Conservation (phyloP, 2,329 filamentous ascomycete species). For the Aotearoamyces nothofagi region DNA sequence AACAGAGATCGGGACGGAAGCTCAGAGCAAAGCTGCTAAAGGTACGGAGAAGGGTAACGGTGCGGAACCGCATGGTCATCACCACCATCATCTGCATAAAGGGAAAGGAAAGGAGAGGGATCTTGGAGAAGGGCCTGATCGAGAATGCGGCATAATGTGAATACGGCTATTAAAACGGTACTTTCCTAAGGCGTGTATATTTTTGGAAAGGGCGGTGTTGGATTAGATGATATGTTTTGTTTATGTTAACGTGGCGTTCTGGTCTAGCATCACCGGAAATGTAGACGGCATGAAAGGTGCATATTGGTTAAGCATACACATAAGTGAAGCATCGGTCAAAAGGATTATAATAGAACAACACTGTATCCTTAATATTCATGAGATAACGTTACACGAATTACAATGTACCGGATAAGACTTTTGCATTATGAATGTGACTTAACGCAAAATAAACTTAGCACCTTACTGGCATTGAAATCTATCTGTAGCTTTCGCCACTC, state of each 20-base stretch:
- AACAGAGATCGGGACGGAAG: background rate
- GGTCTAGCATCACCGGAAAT: background rate
- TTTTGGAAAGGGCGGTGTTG: too few species aligned
- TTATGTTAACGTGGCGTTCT: conserved; percentile 1
- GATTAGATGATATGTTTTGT: background rate
- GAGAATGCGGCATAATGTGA: conserved; percentile 1
- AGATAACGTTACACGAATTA: background rate
- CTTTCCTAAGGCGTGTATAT: too few species aligned
- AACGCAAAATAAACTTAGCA: too few species aligned
- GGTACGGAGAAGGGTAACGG: conserved; percentile 1
- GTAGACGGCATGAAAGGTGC: background rate
- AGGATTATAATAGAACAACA: background rate
- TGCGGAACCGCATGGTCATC: background rate
- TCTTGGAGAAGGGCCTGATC: background rate
- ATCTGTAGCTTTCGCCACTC: too few species aligned
- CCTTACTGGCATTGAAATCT: too few species aligned
- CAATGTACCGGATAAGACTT: background rate
- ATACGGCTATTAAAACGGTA: too few species aligned
- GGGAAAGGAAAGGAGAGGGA: background rate
- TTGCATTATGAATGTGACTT: background rate
- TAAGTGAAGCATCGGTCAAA: background rate
- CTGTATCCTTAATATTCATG: background rate
- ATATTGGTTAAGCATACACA: background rate
- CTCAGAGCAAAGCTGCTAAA: background rate
- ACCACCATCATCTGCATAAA: background rate